Percentiles rank a stretch among this genome's conserved stretches.
Conservation (phyloP, 2,329 filamentous ascomycete genomes). For the Ceratocystis papillata region DNA sequence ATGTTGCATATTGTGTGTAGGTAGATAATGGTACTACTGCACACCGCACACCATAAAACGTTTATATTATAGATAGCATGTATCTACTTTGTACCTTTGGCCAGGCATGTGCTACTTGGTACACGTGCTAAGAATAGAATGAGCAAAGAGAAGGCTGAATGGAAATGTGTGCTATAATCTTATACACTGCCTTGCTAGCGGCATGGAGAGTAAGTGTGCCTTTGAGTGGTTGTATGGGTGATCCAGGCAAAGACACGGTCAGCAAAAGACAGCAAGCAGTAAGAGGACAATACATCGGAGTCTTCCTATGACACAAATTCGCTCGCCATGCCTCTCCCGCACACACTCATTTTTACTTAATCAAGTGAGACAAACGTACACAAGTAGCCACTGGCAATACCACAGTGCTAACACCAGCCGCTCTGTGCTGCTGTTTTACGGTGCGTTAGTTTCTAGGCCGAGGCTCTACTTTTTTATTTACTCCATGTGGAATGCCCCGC, state of each 20-base stretch:
- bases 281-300: neutral
- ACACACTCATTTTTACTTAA: neutral
- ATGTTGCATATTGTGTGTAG: neutral
- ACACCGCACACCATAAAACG: too few species aligned
- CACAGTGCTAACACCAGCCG: neutral
- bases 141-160: neutral
- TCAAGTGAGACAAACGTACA: neutral
- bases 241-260: neutral
- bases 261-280: neutral
- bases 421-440: neutral
- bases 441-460: neutral
- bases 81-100: neutral
- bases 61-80: neutral
- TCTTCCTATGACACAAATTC: too few species aligned
- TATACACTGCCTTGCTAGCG: too few species aligned
- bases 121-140: neutral
- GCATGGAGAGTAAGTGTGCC: neutral
- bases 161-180: too few species aligned
- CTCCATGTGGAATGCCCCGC: too few species aligned
- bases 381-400: conserved; percentile 2
- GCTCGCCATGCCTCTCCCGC: too few species aligned
- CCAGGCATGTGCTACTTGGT: neutral
- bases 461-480: neutral
- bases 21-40: neutral
- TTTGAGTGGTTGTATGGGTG: neutral